Evolutionary conservation across 495 filamentous ascomycete species (phyloP).

Genomic region (Thozetella sp.): DNA sequence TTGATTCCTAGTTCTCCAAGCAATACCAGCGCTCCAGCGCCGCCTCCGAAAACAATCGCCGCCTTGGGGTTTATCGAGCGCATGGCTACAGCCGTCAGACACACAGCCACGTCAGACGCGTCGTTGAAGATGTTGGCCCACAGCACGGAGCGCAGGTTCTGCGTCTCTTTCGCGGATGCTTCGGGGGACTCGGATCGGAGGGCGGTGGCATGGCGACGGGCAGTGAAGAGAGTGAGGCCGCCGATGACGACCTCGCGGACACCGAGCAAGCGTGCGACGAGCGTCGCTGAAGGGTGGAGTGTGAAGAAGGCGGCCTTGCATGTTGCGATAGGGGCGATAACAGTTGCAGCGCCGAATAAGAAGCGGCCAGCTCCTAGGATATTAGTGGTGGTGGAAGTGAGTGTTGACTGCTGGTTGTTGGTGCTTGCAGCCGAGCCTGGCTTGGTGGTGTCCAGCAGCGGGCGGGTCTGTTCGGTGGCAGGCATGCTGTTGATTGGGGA

Average conservation of each 20-base stretch:
- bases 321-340: neutral
- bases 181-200: neutral
- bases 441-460: too few relatives aligned
- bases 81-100: neutral
- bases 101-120: neutral
- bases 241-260: neutral
- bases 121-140: neutral
- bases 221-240: neutral
- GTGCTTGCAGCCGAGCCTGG: too few relatives aligned
- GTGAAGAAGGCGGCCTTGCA: neutral
- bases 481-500: too few relatives aligned
- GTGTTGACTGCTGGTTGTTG: neutral
- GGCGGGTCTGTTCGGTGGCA: too few relatives aligned
- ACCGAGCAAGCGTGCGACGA: neutral
- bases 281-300: neutral
- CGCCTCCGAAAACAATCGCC: neutral
- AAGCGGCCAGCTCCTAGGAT: neutral
- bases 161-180: neutral
- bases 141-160: neutral
- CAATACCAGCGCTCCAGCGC: neutral
- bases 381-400: neutral
- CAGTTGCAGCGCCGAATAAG: neutral
- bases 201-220: neutral
- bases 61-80: neutral
- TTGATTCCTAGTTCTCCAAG: neutral